Percentiles rank a stretch among this genome's conserved stretches.
These are phyloP conservation scores for Aspergillus tamarii DNA, from an alignment of 2,329 filamentous ascomycete genomes.

Conservation along the genomic window DNA sequence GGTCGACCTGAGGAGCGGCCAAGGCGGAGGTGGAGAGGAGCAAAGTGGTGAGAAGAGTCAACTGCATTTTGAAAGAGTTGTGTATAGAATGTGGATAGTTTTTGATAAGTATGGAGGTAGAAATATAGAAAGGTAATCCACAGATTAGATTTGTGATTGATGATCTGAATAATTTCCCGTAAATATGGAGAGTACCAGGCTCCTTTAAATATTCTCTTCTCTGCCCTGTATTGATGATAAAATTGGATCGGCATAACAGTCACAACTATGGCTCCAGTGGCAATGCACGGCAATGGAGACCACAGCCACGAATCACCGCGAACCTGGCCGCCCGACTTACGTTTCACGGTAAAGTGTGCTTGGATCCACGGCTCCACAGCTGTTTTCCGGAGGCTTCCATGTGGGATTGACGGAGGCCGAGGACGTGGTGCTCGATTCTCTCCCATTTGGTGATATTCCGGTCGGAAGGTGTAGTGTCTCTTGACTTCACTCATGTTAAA, in stretches of 20 bases:
- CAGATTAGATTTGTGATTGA: not conserved
- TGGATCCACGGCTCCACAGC: not conserved
- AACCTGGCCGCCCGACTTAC: not conserved
- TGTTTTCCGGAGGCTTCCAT: conserved; percentile 6
- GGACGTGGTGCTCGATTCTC: not conserved
- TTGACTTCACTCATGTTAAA: not conserved
- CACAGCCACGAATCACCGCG: conserved; percentile 1
- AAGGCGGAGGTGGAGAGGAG: conserved; percentile 29
- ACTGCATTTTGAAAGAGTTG: conserved; percentile 31
- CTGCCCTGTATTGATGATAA: not conserved
- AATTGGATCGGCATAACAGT: not conserved
- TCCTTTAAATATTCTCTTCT: not conserved
- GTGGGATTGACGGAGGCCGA: not conserved
- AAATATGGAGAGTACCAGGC: not conserved
- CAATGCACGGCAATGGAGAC: not conserved
- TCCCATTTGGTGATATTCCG: not conserved
- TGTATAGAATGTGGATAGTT: not conserved
- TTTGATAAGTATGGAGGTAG: no score
- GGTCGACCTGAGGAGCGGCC: conserved; percentile 24
- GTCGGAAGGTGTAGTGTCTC: not conserved
- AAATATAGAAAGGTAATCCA: not conserved
- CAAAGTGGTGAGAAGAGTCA: conserved; percentile 28
- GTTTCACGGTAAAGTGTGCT: not conserved
- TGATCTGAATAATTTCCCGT: not conserved
- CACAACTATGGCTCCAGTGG: not conserved